Evolutionary conservation across 768 basidiomycete species (phyloP), one percentile per base, ranked within the genome.

Genomic region (Trametopsis cervina): DNA sequence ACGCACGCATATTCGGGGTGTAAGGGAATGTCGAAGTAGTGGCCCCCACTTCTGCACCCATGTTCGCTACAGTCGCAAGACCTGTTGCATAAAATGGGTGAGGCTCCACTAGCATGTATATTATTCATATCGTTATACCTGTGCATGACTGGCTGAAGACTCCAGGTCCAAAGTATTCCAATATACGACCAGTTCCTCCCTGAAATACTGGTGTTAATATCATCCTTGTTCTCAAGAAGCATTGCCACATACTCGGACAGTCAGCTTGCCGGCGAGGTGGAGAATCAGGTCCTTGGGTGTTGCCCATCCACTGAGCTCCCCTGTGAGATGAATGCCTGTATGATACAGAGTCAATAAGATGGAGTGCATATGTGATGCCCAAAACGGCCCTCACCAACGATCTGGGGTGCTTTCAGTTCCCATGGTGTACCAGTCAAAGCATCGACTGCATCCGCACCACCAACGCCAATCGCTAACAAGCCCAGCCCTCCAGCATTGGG

Each of bases 41-140:
- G n/a, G 96, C 96, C 33, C 96, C 96, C n/a, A 98, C 94, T 72
- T 99, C 96, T 11, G 96, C 96, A 43, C 96, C 96, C 96, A 98
- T 99, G 67, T 99, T 98, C 38, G 90, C 87, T 47, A 99, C 87
- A 1, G 96, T 98, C 1, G 95, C 96, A 46, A 96, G 69, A 47
- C 89, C 88, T 33, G 29, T 33, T 15, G 15, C 9, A 15, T 7
- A 33, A 33, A 87, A 42, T 35, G 12, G 17, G 18, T 21, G 37
- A 42, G 22, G 6, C 9, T 5, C 25, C n/a, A 27, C 6, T 5
- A 1, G 47, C 9, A 37, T 35, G 45, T 12, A 23, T 39, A 5
- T 36, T 23, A 36, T n/a, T n/a, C n/a, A n/a, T n/a, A n/a, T 29
- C 11, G 12, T 41, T 66, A 53, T 64, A 80, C 92, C 93, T 54